Conservation (phyloP, 345 rosid genomes). For the Anastatica hierochuntica region DNA sequence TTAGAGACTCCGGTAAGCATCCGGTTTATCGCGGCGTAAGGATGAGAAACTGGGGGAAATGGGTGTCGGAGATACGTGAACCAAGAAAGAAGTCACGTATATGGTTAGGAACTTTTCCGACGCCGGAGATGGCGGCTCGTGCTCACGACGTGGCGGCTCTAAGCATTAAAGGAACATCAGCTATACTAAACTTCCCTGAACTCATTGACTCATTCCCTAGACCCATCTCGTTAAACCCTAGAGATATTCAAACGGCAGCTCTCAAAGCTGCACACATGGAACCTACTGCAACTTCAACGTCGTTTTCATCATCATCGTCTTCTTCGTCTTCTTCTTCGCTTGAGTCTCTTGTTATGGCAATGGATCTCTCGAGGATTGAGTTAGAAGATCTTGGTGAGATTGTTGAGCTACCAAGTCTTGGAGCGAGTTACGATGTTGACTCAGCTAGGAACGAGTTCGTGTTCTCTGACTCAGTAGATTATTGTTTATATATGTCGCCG, state of each 20-base stretch:
- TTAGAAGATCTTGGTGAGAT: conserved; percentile 70
- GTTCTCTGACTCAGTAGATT: conserved; percentile 36
- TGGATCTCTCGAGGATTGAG: conserved; percentile 35
- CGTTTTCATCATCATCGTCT: background rate
- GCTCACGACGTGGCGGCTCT: conserved; percentile 93
- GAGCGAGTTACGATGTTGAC: conserved; percentile 28
- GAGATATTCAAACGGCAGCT: conserved; percentile 92
- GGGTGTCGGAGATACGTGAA: conserved; percentile 96
- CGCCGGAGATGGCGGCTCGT: conserved; percentile 97
- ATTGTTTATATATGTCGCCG: conserved; percentile 35
- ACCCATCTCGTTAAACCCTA: conserved; percentile 61
- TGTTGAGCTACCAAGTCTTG: conserved; percentile 69
- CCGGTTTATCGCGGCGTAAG: conserved; percentile 78
- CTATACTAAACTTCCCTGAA: conserved; percentile 84
- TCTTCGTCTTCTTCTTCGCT: conserved; percentile 19
- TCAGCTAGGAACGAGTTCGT: conserved; percentile 37
- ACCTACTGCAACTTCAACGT: conserved; percentile 18
- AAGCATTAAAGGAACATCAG: conserved; percentile 70
- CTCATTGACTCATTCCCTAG: conserved; percentile 61
- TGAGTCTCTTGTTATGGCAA: conserved; percentile 41
- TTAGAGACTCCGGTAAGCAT: conserved; percentile 53
- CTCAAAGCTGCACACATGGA: conserved; percentile 78
- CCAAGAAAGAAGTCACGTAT: conserved; percentile 90
- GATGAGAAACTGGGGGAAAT: conserved; percentile 94
- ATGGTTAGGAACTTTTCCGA: conserved; percentile 89